Base-by-base conservation (phyloP, 768 basidiomycete species). In the Termitomyces bulborhizus region DNA sequence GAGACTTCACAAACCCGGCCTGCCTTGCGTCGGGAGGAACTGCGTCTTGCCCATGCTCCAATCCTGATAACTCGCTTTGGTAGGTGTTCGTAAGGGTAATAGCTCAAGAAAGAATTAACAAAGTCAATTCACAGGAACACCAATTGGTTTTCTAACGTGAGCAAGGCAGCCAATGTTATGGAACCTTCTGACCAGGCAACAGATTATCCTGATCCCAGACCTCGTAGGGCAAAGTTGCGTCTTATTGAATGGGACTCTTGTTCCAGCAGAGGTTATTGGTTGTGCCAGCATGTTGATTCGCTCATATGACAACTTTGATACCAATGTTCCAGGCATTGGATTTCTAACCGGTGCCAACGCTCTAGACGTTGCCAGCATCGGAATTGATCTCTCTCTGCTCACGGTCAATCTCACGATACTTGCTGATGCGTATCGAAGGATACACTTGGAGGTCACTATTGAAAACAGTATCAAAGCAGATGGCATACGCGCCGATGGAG, bases 101-200 rank as follows among this genome's bases (percentile, higher is more conserved):
- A 29, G 26, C n/a, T 32, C 11, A 18, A 11, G 29, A n/a, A 56
- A 21, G 11, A n/a, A 41, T 36, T 16, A 11, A 11, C 15, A 13
- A 32, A 31, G 11, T 36, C 42, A 45, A 26, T 62, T 8, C 46
- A 68, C 21, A 85, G 83, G 81, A 87, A 85, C 60, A 78, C 78
- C 1, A 86, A 85, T 60, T 86, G 84, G 85, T 86, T 78, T 60
- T 77, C 77, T 6, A 84, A 83, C 58, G 81, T 81, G 37, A 40
- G 49, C 6, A 29, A 27, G 36, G 29, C 3, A n/a, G 27, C 6
- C n/a, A 50, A 11, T 11, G 3, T 13, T 5, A 18, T 11, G n/a
- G 1, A 9, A 37, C 16, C n/a, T 13, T 40, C 34, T 50, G 26
- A 49, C 6, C 3, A 29, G n/a, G 26, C n/a, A 3, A 53, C 56